Percentiles rank a stretch among this genome's conserved stretches.
These are phyloP conservation scores for Pugionium dolabratum DNA, from an alignment of 345 rosid species.

Conservation along the genomic window DNA sequence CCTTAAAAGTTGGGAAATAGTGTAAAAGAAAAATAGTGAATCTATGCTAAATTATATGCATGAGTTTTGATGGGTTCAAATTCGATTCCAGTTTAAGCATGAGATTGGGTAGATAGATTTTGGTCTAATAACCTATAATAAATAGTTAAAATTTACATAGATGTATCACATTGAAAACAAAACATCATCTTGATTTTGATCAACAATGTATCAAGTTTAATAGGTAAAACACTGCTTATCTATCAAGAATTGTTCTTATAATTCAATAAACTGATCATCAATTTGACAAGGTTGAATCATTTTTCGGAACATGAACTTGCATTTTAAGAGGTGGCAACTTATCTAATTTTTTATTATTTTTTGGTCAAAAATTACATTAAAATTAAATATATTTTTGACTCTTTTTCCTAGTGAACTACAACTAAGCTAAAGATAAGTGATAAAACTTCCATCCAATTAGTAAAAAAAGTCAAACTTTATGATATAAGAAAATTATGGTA, in stretches of 20 bases:
- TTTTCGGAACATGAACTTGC: neutral
- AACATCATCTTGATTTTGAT: neutral
- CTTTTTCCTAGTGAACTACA: neutral
- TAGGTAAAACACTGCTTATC: neutral
- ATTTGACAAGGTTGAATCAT: neutral
- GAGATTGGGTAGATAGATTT: too few species aligned
- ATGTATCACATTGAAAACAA: neutral
- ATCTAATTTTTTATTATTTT: too few species aligned
- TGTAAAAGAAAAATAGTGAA: too few species aligned
- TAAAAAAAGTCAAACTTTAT: slow-evolving; percentile 3
- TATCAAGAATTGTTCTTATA: neutral
- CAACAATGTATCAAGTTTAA: neutral
- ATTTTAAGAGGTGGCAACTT: neutral
- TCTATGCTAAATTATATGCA: too few species aligned
- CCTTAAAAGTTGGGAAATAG: too few species aligned
- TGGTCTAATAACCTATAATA: too few species aligned
- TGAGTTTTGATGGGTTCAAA: too few species aligned
- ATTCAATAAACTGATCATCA: neutral
- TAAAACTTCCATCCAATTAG: neutral
- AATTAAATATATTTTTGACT: too few species aligned
- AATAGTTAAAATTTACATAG: neutral
- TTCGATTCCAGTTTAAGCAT: too few species aligned
- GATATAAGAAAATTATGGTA: neutral
- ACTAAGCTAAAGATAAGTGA: neutral
- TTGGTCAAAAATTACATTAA: too few species aligned